Base-by-base conservation (phyloP, 805 yeast genomes). In the Limtongia smithiae region DNA sequence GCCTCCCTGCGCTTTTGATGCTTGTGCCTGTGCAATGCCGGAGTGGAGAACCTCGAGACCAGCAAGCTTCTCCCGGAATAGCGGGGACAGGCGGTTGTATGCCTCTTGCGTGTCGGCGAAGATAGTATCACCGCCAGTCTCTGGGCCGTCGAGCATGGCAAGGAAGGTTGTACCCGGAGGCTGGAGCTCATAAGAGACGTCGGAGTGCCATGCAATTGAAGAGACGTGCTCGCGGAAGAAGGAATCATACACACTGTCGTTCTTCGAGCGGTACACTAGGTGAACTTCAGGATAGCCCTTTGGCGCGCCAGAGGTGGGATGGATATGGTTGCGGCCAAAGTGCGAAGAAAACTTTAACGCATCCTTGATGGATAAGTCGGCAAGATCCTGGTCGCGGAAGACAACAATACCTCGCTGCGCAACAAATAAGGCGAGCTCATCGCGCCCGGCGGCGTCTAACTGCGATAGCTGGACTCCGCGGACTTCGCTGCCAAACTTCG, bases 251-350 rank as follows among this genome's bases (percentile, higher is more conserved):
- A 37, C 51, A 25, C 42, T 37, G 11, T 51, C 53, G 11, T 66
- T 68, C 36, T 70, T 83, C 87, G 73, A 67, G 37, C 84, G 70
- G 65, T 77, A 80, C 15, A 81, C 79, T 31, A 82, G 67, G 57
- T 81, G 87, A 51, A 83, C 72, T 51, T 81, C 81, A 2, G 85
- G 82, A 50, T 70, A 68, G 7, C 70, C 72, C 50, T 67, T 69
- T 20, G 85, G 88, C 12, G 85, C 80, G 21, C 89, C 88, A 9
- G 85, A 78, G 8, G 85, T 80, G 41, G 86, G 86, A 62, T 83
- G 90, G 48, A 81, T 73, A 65, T 83, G 88, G 48, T 80, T 71
- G 24, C 80, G 79, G 25, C 91, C 90, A 63, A 79, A 83, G 62
- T 83, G 77, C 37, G 66, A 67, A 37, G 83, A 85, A 66, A 71